These are phyloP conservation scores for Cinchona pubescens DNA, from an alignment of 257 asterid genomes.

Conservation along the genomic window DNA sequence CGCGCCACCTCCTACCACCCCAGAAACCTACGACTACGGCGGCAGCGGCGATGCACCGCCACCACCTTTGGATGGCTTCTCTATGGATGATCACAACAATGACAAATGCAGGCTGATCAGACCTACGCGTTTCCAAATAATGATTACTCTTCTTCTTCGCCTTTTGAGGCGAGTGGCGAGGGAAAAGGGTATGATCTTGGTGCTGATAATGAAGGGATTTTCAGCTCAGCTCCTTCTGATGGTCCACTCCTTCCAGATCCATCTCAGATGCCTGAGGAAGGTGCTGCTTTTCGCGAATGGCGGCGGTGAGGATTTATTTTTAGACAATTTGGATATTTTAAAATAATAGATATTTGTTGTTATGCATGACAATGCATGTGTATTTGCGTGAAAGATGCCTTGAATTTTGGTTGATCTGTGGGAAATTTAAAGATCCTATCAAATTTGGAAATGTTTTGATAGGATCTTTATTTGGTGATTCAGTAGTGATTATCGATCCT, in stretches of 20 bases:
- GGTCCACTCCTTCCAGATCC: conserved; percentile 93
- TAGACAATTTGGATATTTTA: not conserved
- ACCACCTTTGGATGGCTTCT: conserved; percentile 32
- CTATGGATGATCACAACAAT: conserved; percentile 20
- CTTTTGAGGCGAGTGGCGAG: conserved; percentile 31
- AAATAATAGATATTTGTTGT: not conserved
- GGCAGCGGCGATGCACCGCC: conserved; percentile 41
- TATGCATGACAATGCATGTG: not conserved
- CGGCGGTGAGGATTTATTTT: conserved; percentile 58
- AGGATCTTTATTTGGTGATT: not conserved
- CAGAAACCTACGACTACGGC: conserved; percentile 20
- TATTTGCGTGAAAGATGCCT: not conserved
- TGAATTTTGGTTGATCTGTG: not conserved
- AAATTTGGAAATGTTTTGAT: not conserved
- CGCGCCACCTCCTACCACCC: conserved; percentile 27
- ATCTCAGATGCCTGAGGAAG: conserved; percentile 79
- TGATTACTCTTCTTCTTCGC: conserved; percentile 25
- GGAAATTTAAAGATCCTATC: no score
- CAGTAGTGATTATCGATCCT: not conserved
- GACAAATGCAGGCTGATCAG: conserved; percentile 32
- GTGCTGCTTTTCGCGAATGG: conserved; percentile 93
- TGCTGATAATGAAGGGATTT: conserved; percentile 55
- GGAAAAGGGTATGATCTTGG: conserved; percentile 46
- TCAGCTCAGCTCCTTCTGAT: conserved; percentile 37
- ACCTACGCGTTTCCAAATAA: conserved; percentile 26